Evolutionary conservation across 1,139 yeast genomes (phyloP).

Genomic region (Scheffersomyces lignicola): DNA sequence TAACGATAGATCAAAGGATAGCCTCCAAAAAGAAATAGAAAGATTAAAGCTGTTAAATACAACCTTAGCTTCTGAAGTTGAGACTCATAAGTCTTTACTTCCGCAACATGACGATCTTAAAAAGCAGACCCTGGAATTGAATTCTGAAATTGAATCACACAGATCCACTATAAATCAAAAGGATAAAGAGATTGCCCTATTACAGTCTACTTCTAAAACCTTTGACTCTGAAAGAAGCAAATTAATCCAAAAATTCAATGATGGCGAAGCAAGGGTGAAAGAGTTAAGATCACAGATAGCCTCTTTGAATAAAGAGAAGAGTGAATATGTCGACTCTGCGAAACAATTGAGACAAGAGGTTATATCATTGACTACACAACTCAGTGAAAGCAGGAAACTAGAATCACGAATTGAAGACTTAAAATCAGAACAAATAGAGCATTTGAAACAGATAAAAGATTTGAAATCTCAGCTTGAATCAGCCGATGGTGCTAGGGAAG

Average conservation of each 20-base stretch:
- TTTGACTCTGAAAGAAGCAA: constrained; percentile 2
- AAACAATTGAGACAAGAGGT: constrained; percentile 1
- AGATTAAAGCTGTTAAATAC: constrained; percentile 14
- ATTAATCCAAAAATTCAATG: neutral
- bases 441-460: constrained; percentile 12
- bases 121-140: constrained; percentile 10
- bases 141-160: constrained; percentile 7
- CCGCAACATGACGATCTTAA: constrained; percentile 10
- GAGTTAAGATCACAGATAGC: constrained; percentile 1
- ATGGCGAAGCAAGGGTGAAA: neutral
- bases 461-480: constrained; percentile 13
- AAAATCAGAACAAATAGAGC: constrained; percentile 10
- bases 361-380: neutral
- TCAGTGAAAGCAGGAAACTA: constrained; percentile 7
- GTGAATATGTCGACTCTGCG: constrained; percentile 2
- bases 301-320: neutral
- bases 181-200: constrained; percentile 11
- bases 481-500: constrained; percentile 12
- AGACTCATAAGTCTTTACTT: constrained; percentile 7
- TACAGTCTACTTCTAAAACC: constrained; percentile 8
- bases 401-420: constrained; percentile 8
- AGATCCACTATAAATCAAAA: constrained; percentile 8
- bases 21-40: constrained; percentile 10
- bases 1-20: neutral
- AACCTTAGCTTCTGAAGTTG: constrained; percentile 11